These are phyloP conservation scores for Barnettozyma pratensis DNA, from an alignment of 805 yeast species.

Conservation along the genomic window DNA sequence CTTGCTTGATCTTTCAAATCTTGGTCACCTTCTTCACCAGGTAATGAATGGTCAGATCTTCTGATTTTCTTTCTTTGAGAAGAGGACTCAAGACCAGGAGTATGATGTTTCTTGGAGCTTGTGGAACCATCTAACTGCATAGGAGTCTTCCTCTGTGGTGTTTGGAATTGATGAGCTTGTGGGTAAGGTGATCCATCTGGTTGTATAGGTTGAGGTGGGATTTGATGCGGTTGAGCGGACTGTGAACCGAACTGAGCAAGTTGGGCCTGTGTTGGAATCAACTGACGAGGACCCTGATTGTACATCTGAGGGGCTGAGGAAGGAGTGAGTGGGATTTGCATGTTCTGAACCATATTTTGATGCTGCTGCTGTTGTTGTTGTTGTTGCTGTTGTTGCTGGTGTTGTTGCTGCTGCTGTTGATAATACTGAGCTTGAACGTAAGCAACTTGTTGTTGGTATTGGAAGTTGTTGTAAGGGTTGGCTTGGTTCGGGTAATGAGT, in stretches of 20 bases:
- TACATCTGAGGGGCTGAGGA: constrained; percentile 9
- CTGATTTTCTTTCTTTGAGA: constrained; percentile 23
- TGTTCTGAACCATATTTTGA: constrained; percentile 3
- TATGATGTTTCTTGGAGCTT: constrained; percentile 2
- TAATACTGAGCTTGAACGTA: constrained; percentile 10
- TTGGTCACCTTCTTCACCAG: constrained; percentile 30
- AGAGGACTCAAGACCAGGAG: constrained; percentile 14
- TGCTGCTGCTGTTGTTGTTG: constrained; percentile 9
- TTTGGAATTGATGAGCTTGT: constrained; percentile 16
- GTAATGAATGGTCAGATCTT: constrained; percentile 23
- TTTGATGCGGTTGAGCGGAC: constrained; percentile 3
- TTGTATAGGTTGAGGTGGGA: constrained; percentile 6
- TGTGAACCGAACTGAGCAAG: constrained; percentile 5
- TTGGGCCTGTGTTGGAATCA: constrained; percentile 3
- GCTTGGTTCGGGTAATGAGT: constrained; percentile 17
- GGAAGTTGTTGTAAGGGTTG: constrained; percentile 7
- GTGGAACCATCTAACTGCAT: constrained; percentile 9
- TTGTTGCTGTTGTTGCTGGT: constrained; percentile 7
- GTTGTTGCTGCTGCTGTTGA: constrained; percentile 9
- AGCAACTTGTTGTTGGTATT: constrained; percentile 15
- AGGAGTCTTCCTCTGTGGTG: constrained; percentile 21
- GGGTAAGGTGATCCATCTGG: constrained; percentile 2
- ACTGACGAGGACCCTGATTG: constrained; percentile 12
- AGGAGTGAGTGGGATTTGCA: constrained; percentile 8
- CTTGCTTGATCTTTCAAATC: constrained; percentile 34